Conservation (phyloP, 805 yeast genomes). For the Ascoidea tarda region DNA sequence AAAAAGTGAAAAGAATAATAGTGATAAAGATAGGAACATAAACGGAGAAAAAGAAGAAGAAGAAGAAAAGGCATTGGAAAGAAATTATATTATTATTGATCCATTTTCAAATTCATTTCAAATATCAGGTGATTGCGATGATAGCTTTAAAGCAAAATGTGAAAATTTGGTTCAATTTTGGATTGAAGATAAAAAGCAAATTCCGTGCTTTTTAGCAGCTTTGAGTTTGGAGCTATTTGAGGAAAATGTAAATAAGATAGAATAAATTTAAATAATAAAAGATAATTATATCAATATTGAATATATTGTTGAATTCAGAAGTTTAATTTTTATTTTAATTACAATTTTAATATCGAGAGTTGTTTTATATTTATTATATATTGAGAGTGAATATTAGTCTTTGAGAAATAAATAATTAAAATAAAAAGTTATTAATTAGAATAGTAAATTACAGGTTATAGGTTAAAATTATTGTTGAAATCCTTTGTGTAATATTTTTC, state of each 20-base stretch:
- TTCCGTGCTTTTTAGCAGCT: constrained; percentile 70
- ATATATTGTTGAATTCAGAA: too few relatives aligned
- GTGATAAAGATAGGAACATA: constrained; percentile 1
- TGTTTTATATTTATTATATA: too few relatives aligned
- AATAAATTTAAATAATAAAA: not conserved
- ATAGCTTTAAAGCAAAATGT: constrained; percentile 10
- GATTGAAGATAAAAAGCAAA: constrained; percentile 53
- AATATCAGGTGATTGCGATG: constrained; percentile 26
- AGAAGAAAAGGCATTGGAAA: constrained; percentile 26
- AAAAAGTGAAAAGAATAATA: constrained; percentile 13
- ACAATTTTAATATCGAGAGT: too few relatives aligned
- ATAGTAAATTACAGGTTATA: constrained; percentile 10
- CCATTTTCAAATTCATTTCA: constrained; percentile 38
- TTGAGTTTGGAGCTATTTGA: constrained; percentile 56
- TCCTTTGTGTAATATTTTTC: constrained; percentile 41
- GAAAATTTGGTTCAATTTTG: constrained; percentile 47
- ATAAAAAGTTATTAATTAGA: too few relatives aligned
- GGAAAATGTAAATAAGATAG: constrained; percentile 6
- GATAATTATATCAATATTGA: too few relatives aligned
- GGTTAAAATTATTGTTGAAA: constrained; percentile 33
- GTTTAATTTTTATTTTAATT: too few relatives aligned
- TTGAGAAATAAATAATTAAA: too few relatives aligned
- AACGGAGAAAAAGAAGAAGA: constrained; percentile 13
- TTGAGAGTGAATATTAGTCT: too few relatives aligned
- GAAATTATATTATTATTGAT: constrained; percentile 28